Evolutionary conservation across 2,329 filamentous ascomycete genomes (phyloP), one percentile per base, ranked within the genome.

Genomic region (Arthrocladium fulminans): DNA sequence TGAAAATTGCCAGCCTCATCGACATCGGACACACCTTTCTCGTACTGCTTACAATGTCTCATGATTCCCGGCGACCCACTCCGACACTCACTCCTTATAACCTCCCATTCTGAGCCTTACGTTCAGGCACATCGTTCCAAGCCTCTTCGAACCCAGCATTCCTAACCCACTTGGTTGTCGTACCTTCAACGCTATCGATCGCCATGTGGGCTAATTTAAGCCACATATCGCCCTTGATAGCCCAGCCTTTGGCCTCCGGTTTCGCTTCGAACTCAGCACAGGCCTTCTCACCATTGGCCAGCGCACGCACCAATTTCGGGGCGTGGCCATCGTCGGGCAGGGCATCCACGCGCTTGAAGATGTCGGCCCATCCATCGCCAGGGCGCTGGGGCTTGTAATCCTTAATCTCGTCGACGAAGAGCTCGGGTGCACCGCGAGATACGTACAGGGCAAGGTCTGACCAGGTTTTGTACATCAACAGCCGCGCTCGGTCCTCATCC

Each of bases 381-480:
- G 52, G 24, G 54, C 70, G 66, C 48, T 69, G 75, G 0, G 81
- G 75, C 1, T 67, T 63, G 60, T 92, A 90, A 0, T 65, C 61
- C 1, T 63, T 65, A 46, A 94, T 75, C 41, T 80, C 74, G 2
- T 80, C 72, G 0, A 79, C 49, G 0, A 74, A 66, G 1, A 89
- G 73, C 0, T 74, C 65, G 0, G 87, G 83, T 1, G 73, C 75
- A 2, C 75, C 76, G 8, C 84, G 74, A 1, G 83, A 84, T 0
- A 82, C 77, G 62, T 94, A 95, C 66, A 88, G 73, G 4, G 81
- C 60, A 4, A 94, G 68, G 61, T 92, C 86, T 56, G 81, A 67
- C 35, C 88, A 79, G 43, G 82, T 84, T 65, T 94, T 94, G 78
- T 81, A 89, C 65, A 92, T 84, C 6, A 95, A 71, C 0, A 95